Evolutionary conservation across 176 grass and related monocot genomes (phyloP).

Genomic region (Puya raimondii): DNA sequence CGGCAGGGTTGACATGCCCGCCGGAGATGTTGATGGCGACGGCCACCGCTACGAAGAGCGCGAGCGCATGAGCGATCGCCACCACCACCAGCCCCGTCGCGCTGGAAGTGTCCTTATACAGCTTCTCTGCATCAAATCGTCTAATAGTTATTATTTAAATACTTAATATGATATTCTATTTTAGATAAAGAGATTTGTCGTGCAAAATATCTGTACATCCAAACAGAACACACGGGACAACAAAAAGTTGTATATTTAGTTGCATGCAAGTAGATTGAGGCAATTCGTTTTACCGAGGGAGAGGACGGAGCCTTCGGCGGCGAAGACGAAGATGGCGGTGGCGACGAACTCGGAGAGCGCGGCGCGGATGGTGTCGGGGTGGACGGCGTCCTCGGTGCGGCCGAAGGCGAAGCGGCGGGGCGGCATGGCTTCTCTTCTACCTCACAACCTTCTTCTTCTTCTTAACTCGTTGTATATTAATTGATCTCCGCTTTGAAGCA

Average conservation of each 20-base stretch:
- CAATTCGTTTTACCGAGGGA: slow-evolving; percentile 39
- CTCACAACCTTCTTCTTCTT: slow-evolving; percentile 1
- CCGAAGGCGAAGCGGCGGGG: slow-evolving; percentile 56
- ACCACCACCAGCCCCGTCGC: slow-evolving; percentile 51
- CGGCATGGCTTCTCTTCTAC: slow-evolving; percentile 19
- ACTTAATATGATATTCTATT: no score
- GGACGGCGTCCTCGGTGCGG: slow-evolving; percentile 54
- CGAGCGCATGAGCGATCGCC: slow-evolving; percentile 71
- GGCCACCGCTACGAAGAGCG: slow-evolving; percentile 43
- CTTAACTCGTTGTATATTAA: not conserved
- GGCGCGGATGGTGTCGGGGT: slow-evolving; percentile 78
- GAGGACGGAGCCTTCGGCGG: slow-evolving; percentile 86
- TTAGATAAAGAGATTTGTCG: no score
- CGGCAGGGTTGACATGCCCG: slow-evolving; percentile 81
- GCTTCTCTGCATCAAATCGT: slow-evolving; percentile 43
- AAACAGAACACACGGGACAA: not conserved
- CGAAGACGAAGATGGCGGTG: slow-evolving; percentile 94
- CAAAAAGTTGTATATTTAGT: no score
- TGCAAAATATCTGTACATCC: no score
- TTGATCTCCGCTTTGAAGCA: not conserved
- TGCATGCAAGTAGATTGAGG: not conserved
- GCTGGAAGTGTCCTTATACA: slow-evolving; percentile 63
- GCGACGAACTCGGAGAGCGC: slow-evolving; percentile 78
- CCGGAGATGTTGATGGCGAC: slow-evolving; percentile 70
- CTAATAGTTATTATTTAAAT: no score